Evolutionary conservation across 2,329 filamentous ascomycete genomes (phyloP), one percentile per base, ranked within the genome.

Genomic region (Zarea fungicola): DNA sequence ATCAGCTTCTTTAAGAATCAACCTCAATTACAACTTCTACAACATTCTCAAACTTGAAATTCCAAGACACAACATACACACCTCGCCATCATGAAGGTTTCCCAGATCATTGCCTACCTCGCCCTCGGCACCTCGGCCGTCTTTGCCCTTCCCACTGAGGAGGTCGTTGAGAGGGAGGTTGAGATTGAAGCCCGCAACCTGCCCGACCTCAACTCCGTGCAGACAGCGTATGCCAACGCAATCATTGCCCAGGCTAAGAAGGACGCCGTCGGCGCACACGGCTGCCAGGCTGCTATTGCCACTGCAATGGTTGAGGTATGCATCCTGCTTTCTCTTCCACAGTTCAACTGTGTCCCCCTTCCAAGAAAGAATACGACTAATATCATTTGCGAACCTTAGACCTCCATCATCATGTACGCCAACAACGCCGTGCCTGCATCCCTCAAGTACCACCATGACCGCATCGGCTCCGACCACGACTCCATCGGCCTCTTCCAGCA

Each of bases 401-500:
- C 56, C n/a, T 36, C 8, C 44, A 42, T 59, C 28, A 40, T 50
- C 44, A 54, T 55, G 37, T 52, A 54, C 32, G 55, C 56, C 41
- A 59, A 58, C 53, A 49, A 47, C 1, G 40, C 28, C 10, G 55
- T 56, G 6, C 54, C 56, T 11, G 50, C n/a, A 14, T 59, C 56
- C 14, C 23, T 52, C 19, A 53, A 49, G 28, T 53, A 54, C 49
- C 41, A 29, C 21, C 50, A 58, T 44, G 56, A 58, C 42, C 44
- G 52, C 26, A 13, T 56, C 31, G 54, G 56, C 48, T 49, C 54
- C 36, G 55, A 59, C 51, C 31, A 58, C 36, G 56, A 59, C 54
- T 53, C 50, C 46, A 23, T 59, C 36, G 56, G 56, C 43, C 49
- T 59, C 43, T 57, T 59, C 48, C 56, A 59, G 53, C 56, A 59